These are phyloP conservation scores for Backusella parvicylindrica DNA, from an alignment of 192 early-diverging fungal species.

Conservation along the genomic window DNA sequence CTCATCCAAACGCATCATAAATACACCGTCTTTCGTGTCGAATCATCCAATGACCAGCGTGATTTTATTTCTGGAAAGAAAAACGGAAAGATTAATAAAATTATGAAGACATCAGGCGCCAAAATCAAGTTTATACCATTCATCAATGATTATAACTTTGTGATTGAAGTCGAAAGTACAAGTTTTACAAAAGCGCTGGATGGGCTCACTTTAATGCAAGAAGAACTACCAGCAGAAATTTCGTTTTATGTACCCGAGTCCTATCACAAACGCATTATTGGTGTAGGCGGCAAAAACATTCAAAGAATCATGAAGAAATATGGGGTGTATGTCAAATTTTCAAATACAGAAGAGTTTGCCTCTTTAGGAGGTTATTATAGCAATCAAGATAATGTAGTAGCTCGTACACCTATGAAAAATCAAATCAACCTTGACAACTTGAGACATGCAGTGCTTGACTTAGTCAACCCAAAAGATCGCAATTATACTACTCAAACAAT, in stretches of 20 bases:
- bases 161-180: slow-evolving; percentile 67
- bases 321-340: slow-evolving; percentile 87
- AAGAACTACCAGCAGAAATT: slow-evolving; percentile 85
- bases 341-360: slow-evolving; percentile 77
- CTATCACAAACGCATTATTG: slow-evolving; percentile 86
- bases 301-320: slow-evolving; percentile 89
- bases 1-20: slow-evolving; percentile 38
- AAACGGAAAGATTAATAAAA: slow-evolving; percentile 86
- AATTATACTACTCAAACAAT: slow-evolving; percentile 46
- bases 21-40: slow-evolving; percentile 72
- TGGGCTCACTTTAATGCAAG: slow-evolving; percentile 65
- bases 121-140: slow-evolving; percentile 64
- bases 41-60: slow-evolving; percentile 71
- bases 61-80: slow-evolving; percentile 91
- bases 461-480: slow-evolving; percentile 47
- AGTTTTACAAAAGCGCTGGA: slow-evolving; percentile 56
- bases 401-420: slow-evolving; percentile 81
- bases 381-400: slow-evolving; percentile 82
- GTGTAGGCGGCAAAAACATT: slow-evolving; percentile 85
- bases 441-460: slow-evolving; percentile 59
- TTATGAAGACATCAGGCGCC: slow-evolving; percentile 69
- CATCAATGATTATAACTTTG: slow-evolving; percentile 72
- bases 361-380: slow-evolving; percentile 77
- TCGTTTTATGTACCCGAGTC: slow-evolving; percentile 80
- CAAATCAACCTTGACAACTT: slow-evolving; percentile 62